Percentiles rank a stretch among this genome's conserved stretches.
Conservation (phyloP, 331 rosid genomes). For the Spiraea crenata region DNA sequence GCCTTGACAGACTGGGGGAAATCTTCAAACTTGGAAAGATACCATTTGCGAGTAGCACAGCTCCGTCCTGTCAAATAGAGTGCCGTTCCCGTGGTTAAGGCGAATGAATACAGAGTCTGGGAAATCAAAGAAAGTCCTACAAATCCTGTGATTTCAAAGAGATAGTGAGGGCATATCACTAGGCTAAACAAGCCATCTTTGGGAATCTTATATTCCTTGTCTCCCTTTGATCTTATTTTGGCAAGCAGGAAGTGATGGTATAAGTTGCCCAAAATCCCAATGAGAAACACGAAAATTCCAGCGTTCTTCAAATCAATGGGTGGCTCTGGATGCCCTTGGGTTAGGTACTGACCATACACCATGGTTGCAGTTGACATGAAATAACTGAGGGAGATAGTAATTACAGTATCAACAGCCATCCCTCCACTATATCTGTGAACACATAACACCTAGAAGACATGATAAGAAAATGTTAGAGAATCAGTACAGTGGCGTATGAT, state of each 20-base stretch:
- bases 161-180: constrained; percentile 73
- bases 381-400: constrained; percentile 52
- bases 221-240: constrained; percentile 38
- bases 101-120: constrained; percentile 48
- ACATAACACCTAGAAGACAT: constrained; percentile 53
- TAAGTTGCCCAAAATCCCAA: constrained; percentile 71
- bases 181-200: constrained; percentile 56
- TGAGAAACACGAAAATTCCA: constrained; percentile 49
- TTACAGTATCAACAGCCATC: constrained; percentile 45
- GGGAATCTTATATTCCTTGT: constrained; percentile 51
- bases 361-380: constrained; percentile 39
- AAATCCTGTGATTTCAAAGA: constrained; percentile 59
- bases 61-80: constrained; percentile 73
- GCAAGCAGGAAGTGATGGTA: constrained; percentile 75
- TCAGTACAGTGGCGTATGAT: too few species aligned
- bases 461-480: too few species aligned
- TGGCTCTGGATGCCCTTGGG: constrained; percentile 51
- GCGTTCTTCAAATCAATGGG: constrained; percentile 40
- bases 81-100: constrained; percentile 46
- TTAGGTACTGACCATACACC: constrained; percentile 56
- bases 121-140: constrained; percentile 60
- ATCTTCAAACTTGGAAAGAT: constrained; percentile 65
- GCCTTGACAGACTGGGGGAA: constrained; percentile 68
- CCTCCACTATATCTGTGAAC: constrained; percentile 72
- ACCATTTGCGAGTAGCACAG: constrained; percentile 65